phyloP scores from a whole-genome alignment of 805 yeast species.

The Candida schatavii region DNA sequence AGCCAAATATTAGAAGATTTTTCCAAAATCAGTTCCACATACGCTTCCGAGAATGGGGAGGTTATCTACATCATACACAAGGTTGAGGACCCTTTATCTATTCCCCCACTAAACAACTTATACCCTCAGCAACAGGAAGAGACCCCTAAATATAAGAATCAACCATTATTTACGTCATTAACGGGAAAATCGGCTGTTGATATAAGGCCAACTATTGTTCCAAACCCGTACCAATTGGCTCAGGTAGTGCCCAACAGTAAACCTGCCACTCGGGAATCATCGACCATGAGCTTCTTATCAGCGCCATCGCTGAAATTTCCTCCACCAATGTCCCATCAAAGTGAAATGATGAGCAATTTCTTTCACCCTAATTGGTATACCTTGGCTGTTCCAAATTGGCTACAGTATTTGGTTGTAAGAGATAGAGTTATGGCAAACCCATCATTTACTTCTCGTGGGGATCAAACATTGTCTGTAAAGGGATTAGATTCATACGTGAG shows the following conservation, averaged over 20 bases:
- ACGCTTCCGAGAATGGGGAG: conserved; percentile 57
- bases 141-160: conserved; percentile 53
- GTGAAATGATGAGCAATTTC: conserved; percentile 38
- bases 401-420: conserved; percentile 23
- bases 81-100: conserved; percentile 23
- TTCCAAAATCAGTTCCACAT: conserved; percentile 53
- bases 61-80: conserved; percentile 40
- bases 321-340: conserved; percentile 28
- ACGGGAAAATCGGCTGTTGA: conserved; percentile 71
- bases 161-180: conserved; percentile 78
- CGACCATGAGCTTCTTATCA: conserved; percentile 30
- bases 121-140: conserved; percentile 25
- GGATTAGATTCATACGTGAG: conserved; percentile 10
- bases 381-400: conserved; percentile 42
- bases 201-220: conserved; percentile 64
- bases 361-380: conserved; percentile 47
- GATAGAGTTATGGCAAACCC: neutral
- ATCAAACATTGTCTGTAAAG: neutral
- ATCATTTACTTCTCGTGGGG: neutral
- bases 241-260: conserved; percentile 56
- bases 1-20: conserved; percentile 54
- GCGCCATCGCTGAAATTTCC: conserved; percentile 28
- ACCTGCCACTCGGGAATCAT: conserved; percentile 17
- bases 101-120: conserved; percentile 19
- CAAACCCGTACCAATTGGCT: conserved; percentile 64